phyloP scores from a whole-genome alignment of 2,329 filamentous ascomycete species.

The Alternaria brassicicola region DNA sequence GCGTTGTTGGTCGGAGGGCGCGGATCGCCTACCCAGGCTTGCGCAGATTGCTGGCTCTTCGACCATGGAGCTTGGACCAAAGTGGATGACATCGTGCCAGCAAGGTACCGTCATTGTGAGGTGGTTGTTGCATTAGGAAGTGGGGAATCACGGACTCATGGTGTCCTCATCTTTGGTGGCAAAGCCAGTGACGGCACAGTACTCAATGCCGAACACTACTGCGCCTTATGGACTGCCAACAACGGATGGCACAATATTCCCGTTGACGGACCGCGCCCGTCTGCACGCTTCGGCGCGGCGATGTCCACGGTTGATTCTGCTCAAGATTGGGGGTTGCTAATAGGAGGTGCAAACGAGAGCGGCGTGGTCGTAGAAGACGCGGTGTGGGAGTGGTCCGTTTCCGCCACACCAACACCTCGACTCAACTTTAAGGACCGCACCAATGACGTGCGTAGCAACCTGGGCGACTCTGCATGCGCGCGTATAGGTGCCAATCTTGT shows the following conservation, averaged over 20 bases:
- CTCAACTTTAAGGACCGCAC: slow-evolving; percentile 40
- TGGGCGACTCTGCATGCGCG: slow-evolving; percentile 38
- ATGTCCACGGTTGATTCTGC: slow-evolving; percentile 54
- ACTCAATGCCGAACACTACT: slow-evolving; percentile 45
- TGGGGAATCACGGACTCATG: slow-evolving; percentile 51
- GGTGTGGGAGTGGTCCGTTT: slow-evolving; percentile 67
- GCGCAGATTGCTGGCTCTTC: slow-evolving; percentile 78
- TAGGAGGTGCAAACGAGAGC: slow-evolving; percentile 72
- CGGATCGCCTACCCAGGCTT: slow-evolving; percentile 71
- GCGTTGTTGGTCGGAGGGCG: slow-evolving; percentile 77
- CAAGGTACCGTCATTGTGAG: slow-evolving; percentile 77
- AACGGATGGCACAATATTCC: slow-evolving; percentile 59
- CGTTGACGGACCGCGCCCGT: slow-evolving; percentile 47
- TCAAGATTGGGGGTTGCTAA: slow-evolving; percentile 65
- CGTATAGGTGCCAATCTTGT: slow-evolving; percentile 61
- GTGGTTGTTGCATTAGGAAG: slow-evolving; percentile 53
- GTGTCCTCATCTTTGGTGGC: slow-evolving; percentile 55
- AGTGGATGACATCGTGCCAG: slow-evolving; percentile 68
- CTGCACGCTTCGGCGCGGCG: slow-evolving; percentile 63
- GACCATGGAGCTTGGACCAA: slow-evolving; percentile 67
- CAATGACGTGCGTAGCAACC: slow-evolving; percentile 25
- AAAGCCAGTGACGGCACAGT: slow-evolving; percentile 52
- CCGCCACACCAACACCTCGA: slow-evolving; percentile 39
- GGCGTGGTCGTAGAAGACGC: slow-evolving; percentile 66
- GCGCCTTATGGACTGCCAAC: slow-evolving; percentile 54